Evolutionary conservation across 768 basidiomycete genomes (phyloP).

Genomic region (Suillus weaverae): DNA sequence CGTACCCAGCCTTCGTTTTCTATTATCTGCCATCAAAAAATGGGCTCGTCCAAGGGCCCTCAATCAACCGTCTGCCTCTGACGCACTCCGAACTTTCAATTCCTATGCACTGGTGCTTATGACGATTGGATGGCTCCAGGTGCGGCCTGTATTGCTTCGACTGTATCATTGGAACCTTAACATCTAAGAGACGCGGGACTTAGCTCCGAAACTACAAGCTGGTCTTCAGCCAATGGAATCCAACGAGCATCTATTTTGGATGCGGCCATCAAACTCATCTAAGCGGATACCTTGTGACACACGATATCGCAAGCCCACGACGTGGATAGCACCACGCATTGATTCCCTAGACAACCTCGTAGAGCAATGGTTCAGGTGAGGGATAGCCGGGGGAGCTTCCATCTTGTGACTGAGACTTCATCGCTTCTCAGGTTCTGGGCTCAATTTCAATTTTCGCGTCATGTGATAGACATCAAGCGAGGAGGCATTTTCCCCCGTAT

Average conservation of each 20-base stretch:
- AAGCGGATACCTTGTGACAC: conserved; percentile 31
- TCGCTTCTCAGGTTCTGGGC: conserved; percentile 44
- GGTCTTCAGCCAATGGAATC: conserved; percentile 21
- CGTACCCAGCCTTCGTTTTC: conserved; percentile 41
- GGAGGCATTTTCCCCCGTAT: conserved; percentile 39
- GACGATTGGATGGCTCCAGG: conserved; percentile 62
- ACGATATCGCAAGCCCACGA: conserved; percentile 22
- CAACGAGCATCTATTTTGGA: conserved; percentile 30
- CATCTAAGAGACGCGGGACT: conserved; percentile 36
- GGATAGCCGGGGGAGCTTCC: conserved; percentile 9
- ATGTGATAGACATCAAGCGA: conserved; percentile 39
- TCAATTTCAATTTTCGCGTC: conserved; percentile 32
- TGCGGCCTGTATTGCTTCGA: conserved; percentile 22
- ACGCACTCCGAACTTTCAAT: conserved; percentile 44
- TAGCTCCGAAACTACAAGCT: conserved; percentile 57
- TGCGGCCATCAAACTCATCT: conserved; percentile 18
- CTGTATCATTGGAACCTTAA: background rate
- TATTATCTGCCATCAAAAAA: conserved; percentile 51
- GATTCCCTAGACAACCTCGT: conserved; percentile 28
- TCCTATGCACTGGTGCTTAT: conserved; percentile 64
- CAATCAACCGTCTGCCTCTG: conserved; percentile 42
- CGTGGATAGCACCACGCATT: conserved; percentile 12
- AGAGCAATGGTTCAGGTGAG: conserved; percentile 45
- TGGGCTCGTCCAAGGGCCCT: conserved; percentile 59
- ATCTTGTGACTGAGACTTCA: conserved; percentile 4